A percentile compares a stretch with the other conserved stretches of the same genome.
Evolutionary conservation across 106 monocot species (phyloP).

Genomic region (Dioscorea alata): DNA sequence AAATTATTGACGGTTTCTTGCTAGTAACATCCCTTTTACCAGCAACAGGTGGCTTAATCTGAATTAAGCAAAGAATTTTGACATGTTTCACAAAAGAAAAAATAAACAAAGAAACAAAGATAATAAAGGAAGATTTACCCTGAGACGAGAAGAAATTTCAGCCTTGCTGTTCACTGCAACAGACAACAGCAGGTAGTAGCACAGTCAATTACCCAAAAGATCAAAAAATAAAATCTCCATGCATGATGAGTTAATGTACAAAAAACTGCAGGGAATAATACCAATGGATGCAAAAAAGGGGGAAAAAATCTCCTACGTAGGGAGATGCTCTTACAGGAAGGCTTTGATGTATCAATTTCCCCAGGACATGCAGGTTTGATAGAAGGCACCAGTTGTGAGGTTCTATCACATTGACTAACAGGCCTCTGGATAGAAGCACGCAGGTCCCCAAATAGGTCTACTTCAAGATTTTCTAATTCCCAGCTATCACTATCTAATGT

Average conservation of each 20-base stretch:
- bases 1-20: conserved; percentile 11
- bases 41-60: conserved; percentile 23
- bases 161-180: conserved; percentile 35
- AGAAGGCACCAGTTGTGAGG: neutral
- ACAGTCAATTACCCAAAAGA: neutral
- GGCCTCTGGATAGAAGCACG: conserved; percentile 53
- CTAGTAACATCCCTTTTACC: conserved; percentile 4
- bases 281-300: neutral
- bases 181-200: neutral
- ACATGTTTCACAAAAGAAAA: neutral
- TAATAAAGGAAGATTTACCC: conserved; percentile 19
- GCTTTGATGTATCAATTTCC: conserved; percentile 7
- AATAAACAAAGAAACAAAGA: neutral
- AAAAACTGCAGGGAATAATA: neutral
- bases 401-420: conserved; percentile 18
- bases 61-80: conserved; percentile 1
- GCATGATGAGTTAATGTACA: too few species aligned
- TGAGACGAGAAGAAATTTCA: conserved; percentile 20
- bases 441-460: conserved; percentile 53
- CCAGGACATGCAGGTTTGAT: conserved; percentile 1
- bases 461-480: conserved; percentile 53
- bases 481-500: conserved; percentile 54
- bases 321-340: conserved; percentile 25
- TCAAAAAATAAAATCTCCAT: neutral
- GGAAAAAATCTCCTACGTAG: neutral